Conservation (phyloP, 371 early-diverging fungal species). For the Sporodiniella umbellata region DNA sequence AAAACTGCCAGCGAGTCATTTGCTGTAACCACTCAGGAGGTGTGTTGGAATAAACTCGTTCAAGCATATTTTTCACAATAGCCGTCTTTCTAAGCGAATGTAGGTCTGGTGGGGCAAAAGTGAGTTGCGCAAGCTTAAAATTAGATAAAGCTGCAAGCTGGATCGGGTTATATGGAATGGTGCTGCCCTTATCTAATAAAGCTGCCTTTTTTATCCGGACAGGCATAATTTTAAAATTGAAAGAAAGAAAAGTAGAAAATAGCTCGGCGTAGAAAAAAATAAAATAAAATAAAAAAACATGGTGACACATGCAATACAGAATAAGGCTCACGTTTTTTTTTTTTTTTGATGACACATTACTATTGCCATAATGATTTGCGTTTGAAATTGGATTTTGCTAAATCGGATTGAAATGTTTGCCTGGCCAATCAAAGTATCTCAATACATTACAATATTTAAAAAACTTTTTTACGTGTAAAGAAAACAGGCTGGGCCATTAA, state of each 20-base stretch:
- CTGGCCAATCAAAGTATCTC: too few species aligned
- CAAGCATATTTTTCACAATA: conserved; percentile 45
- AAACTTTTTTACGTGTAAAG: too few species aligned
- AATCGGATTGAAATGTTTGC: conserved; percentile 65
- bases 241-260: background rate
- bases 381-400: conserved; percentile 19
- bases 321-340: conserved; percentile 1
- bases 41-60: conserved; percentile 38
- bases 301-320: conserved; percentile 4
- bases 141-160: conserved; percentile 53
- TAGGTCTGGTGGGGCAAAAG: conserved; percentile 49
- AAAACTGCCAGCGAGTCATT: conserved; percentile 54
- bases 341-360: background rate
- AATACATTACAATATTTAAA: too few species aligned
- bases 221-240: background rate
- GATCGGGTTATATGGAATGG: conserved; percentile 35
- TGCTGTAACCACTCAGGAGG: conserved; percentile 50
- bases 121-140: conserved; percentile 50
- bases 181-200: background rate
- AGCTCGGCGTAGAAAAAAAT: background rate
- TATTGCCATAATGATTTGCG: background rate
- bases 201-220: background rate
- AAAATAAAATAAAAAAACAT: conserved; percentile 2
- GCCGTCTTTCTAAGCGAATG: conserved; percentile 48
- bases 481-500: too few species aligned